A percentile compares a stretch with the other conserved stretches of the same genome.
Evolutionary conservation across 257 asterid species (phyloP).

Genomic region (Sherardia arvensis): DNA sequence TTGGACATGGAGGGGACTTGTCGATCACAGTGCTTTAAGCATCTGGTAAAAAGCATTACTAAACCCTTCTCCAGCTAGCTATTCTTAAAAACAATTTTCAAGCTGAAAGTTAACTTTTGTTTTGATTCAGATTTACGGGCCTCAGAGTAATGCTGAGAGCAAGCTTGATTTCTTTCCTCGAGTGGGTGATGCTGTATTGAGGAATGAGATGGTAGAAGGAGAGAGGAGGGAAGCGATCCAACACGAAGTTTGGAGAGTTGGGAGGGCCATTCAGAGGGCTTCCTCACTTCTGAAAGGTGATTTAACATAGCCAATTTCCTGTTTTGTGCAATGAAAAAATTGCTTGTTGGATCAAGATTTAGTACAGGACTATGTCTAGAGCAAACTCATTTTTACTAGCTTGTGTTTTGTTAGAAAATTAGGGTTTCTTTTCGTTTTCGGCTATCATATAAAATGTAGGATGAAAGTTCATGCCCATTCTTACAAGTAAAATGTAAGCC

Average conservation of each 20-base stretch:
- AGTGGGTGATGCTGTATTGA: conserved; percentile 40
- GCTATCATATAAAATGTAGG: background rate
- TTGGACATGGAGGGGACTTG: conserved; percentile 63
- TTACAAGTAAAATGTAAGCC: too few species aligned
- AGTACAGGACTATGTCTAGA: background rate
- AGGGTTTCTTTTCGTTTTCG: too few species aligned
- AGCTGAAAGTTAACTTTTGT: background rate
- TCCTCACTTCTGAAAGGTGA: conserved; percentile 53
- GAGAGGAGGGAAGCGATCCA: conserved; percentile 26
- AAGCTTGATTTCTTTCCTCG: conserved; percentile 71
- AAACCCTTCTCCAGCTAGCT: conserved; percentile 7
- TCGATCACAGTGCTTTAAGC: conserved; percentile 77
- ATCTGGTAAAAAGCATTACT: conserved; percentile 41
- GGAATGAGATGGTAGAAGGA: conserved; percentile 12
- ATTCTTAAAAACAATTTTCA: background rate
- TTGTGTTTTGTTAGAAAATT: background rate
- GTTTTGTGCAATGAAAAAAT: background rate
- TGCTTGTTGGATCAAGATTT: background rate
- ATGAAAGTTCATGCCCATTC: too few species aligned
- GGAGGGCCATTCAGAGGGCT: conserved; percentile 77
- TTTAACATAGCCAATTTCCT: conserved; percentile 26
- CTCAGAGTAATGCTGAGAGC: conserved; percentile 34
- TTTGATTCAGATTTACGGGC: conserved; percentile 76
- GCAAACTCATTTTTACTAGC: background rate
- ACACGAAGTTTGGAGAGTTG: conserved; percentile 84